Evolutionary conservation across 1,284 basidiomycete species (phyloP), one percentile per base, ranked within the genome.

Genomic region (Microbotryum scabiosae): DNA sequence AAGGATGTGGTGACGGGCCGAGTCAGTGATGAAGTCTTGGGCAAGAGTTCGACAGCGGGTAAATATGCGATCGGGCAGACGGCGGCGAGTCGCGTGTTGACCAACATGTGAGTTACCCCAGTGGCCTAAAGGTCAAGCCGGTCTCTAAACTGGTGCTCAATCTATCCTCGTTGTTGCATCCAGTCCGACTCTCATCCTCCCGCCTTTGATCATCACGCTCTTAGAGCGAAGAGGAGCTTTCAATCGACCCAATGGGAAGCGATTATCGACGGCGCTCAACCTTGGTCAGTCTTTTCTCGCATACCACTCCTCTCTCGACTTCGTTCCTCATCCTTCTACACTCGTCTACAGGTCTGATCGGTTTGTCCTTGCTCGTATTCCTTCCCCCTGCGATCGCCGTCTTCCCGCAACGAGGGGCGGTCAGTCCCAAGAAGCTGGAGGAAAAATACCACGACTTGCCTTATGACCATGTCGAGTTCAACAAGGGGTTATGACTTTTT

Each of bases 311-410:
- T 48, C 44, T 57, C 32, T 32, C 30, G 23, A 36, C n/a, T 23
- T 10, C 23, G 4, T 23, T 25, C 9, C 47, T 41, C 21, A 18
- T 44, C n/a, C 2, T 26, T 21, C 44, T 53, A 7, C 45, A 52
- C 28, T 28, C 30, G 5, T 59, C 26, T 28, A 14, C 51, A 68
- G 69, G 69, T 14, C 63, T 72, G 69, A 76, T 81, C 70, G 80
- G 80, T 6, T 67, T 77, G 1, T 77, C 76, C 2, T 74, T 81
- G 18, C 76, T 78, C 53, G 67, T 79, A 54, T 80, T 79, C 75
- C 73, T 81, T 1, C 80, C 80, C 1, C 79, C 79, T 8, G 78
- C 79, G n/a, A 80, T 81, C 65, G 79, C 79, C 14, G 76, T 77
- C 63, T 81, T 80, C 73, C 80, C 80, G 6, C 79, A 80, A 63